Conservation (phyloP, 345 rosid species). For the Eucalyptus caleyi region DNA sequence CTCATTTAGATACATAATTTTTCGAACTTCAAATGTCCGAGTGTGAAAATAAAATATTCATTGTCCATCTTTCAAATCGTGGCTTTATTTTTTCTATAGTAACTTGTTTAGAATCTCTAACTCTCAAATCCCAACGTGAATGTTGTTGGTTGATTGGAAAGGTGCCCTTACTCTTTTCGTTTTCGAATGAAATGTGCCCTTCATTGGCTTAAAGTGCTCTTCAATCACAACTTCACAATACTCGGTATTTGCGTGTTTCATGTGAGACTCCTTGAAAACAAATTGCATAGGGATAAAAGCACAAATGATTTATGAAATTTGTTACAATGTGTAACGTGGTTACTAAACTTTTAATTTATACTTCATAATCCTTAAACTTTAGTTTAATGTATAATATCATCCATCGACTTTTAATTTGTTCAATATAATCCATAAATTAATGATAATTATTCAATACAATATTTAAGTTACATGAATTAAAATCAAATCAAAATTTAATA, state of each 20-base stretch:
- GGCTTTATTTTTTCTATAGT: neutral
- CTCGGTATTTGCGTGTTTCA: neutral
- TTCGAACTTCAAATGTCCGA: neutral
- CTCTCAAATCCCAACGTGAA: neutral
- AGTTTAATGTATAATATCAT: rapidly evolving
- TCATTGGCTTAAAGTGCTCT: neutral
- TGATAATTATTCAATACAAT: rapidly evolving
- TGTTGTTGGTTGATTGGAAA: neutral
- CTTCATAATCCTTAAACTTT: rapidly evolving
- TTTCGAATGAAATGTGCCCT: neutral
- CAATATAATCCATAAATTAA: rapidly evolving
- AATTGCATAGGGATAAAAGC: neutral
- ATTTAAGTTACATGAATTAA: neutral
- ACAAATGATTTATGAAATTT: neutral
- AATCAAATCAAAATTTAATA: rapidly evolving
- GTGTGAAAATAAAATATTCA: rapidly evolving
- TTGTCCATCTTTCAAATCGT: no score
- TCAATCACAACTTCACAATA: neutral
- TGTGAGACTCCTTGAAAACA: neutral
- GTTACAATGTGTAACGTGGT: rapidly evolving
- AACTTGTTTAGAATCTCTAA: neutral
- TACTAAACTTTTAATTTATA: neutral
- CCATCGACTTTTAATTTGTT: rapidly evolving
- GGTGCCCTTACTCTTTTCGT: neutral
- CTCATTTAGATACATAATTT: neutral